phyloP scores from a whole-genome alignment of 83 land plant species.

The Isoetes engelmannii region DNA sequence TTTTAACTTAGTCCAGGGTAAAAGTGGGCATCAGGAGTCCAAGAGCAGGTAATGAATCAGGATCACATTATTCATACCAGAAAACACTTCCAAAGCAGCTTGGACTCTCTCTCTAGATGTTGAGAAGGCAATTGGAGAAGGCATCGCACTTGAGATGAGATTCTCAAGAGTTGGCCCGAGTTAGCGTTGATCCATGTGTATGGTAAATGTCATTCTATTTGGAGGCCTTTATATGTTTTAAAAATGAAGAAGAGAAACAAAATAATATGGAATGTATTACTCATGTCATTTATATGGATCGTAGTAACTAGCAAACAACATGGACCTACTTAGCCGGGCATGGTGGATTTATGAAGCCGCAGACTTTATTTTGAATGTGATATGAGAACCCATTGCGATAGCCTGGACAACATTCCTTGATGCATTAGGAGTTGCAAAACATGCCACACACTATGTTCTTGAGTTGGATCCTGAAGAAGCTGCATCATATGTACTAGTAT shows the following conservation, averaged over 20 bases:
- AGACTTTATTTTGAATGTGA: not conserved
- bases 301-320: not conserved
- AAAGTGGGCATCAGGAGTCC: too few species aligned
- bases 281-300: not conserved
- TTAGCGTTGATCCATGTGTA: slow-evolving; percentile 3
- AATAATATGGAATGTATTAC: not conserved
- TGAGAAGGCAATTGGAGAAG: too few species aligned
- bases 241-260: not conserved
- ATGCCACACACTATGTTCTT: not conserved
- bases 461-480: slow-evolving; percentile 3
- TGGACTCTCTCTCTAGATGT: too few species aligned
- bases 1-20: too few species aligned
- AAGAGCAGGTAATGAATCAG: too few species aligned
- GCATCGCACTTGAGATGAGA: too few species aligned
- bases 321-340: not conserved
- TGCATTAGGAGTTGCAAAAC: not conserved
- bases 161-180: too few species aligned
- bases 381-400: not conserved
- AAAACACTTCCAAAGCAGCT: too few species aligned
- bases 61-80: too few species aligned
- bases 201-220: not conserved
- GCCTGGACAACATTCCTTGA: not conserved
- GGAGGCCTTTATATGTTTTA: not conserved
- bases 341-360: not conserved
- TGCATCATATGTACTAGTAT: not conserved